phyloP scores from a whole-genome alignment of 768 basidiomycete genomes.

The Lactifluus volemus region DNA sequence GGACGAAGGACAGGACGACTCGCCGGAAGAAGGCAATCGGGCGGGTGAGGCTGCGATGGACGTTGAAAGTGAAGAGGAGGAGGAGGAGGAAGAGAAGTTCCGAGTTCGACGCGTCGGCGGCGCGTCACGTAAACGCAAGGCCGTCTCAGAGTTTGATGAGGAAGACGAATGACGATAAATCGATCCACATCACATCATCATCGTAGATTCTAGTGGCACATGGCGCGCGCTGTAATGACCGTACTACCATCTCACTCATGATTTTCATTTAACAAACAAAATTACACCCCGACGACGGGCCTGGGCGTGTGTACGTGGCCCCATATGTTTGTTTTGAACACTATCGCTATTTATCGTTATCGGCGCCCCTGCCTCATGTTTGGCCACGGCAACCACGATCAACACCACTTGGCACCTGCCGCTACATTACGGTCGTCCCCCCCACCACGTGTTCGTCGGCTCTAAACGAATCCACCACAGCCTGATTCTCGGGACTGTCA shows the following conservation, averaged over 20 bases:
- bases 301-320: not conserved
- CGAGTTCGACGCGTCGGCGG: constrained; percentile 47
- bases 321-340: not conserved
- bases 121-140: constrained; percentile 43
- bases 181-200: too few species aligned
- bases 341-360: not conserved
- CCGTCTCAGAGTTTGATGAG: constrained; percentile 46
- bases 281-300: not conserved
- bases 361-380: constrained; percentile 1
- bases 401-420: constrained; percentile 23
- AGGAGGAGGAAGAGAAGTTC: constrained; percentile 50
- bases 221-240: not conserved
- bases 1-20: constrained; percentile 17
- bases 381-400: not conserved
- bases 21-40: constrained; percentile 26
- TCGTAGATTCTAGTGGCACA: not conserved
- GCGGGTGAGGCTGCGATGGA: constrained; percentile 48
- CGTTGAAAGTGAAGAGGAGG: constrained; percentile 57
- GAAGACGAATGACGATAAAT: constrained; percentile 46
- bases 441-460: constrained; percentile 46
- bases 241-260: not conserved
- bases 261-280: not conserved
- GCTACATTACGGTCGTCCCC: constrained; percentile 29
- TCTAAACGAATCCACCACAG: constrained; percentile 62
- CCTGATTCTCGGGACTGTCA: constrained; percentile 72